Conservation (phyloP, 2,329 filamentous ascomycete genomes). For the Geosmithia flava region DNA sequence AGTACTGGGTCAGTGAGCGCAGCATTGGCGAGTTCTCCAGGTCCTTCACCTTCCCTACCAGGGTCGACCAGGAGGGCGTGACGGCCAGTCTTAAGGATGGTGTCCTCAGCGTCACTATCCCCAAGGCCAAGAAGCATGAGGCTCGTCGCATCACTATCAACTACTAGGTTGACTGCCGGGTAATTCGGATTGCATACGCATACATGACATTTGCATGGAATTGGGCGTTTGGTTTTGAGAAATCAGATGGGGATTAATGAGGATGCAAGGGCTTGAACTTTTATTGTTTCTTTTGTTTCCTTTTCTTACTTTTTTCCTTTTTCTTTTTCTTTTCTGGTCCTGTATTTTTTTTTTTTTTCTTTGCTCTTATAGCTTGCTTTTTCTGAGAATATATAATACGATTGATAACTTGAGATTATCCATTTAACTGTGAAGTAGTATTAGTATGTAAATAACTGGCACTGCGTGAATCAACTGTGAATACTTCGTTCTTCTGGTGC, state of each 20-base stretch:
- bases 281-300: neutral
- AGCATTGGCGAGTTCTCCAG: constrained; percentile 55
- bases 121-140: constrained; percentile 52
- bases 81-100: constrained; percentile 52
- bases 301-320: neutral
- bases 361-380: too few relatives aligned
- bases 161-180: constrained; percentile 15
- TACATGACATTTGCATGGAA: neutral
- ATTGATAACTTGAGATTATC: too few relatives aligned
- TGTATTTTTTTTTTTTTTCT: too few relatives aligned
- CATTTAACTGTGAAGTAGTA: too few relatives aligned
- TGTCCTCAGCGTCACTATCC: constrained; percentile 49
- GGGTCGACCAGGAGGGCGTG: constrained; percentile 50
- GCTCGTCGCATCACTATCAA: constrained; percentile 40
- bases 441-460: too few relatives aligned
- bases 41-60: constrained; percentile 54
- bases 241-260: neutral
- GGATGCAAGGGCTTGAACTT: too few relatives aligned
- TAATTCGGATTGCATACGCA: neutral
- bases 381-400: too few relatives aligned
- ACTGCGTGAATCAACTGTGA: too few relatives aligned
- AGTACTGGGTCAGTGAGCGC: constrained; percentile 63
- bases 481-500: too few relatives aligned
- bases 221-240: neutral
- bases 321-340: neutral